Conservation (phyloP, 108 stramenopile species). For the Pseudonitzschia delicatissima region DNA sequence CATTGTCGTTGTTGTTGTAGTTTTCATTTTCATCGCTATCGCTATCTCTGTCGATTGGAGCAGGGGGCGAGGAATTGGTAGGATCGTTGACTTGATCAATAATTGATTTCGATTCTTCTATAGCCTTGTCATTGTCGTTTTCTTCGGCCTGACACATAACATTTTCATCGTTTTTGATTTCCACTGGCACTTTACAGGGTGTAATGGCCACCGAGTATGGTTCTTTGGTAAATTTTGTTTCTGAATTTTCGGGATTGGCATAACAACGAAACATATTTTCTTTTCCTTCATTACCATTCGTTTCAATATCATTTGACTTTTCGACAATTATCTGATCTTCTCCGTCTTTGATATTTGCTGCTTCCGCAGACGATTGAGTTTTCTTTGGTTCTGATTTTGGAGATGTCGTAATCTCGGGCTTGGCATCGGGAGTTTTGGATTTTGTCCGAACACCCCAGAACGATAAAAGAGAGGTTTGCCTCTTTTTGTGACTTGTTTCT, state of each 20-base stretch:
- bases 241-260: background rate
- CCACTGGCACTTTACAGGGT: background rate
- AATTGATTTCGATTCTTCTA: too few species aligned
- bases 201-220: background rate
- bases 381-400: background rate
- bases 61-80: too few species aligned
- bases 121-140: background rate
- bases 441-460: slow-evolving; percentile 6
- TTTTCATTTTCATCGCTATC: too few species aligned
- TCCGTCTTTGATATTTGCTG: background rate
- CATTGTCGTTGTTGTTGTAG: background rate
- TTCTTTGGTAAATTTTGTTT: background rate
- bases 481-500: background rate
- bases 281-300: background rate
- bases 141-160: background rate
- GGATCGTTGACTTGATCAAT: too few species aligned
- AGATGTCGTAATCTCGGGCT: too few species aligned
- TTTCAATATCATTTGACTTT: background rate
- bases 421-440: too few species aligned
- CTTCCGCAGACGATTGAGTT: background rate
- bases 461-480: slow-evolving; percentile 7
- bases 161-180: background rate
- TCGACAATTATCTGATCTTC: too few species aligned
- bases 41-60: too few species aligned
- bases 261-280: background rate